Evolutionary conservation across 805 yeast genomes (phyloP), one percentile per base, ranked within the genome.

Genomic region (Sporopachydermia quercuum): DNA sequence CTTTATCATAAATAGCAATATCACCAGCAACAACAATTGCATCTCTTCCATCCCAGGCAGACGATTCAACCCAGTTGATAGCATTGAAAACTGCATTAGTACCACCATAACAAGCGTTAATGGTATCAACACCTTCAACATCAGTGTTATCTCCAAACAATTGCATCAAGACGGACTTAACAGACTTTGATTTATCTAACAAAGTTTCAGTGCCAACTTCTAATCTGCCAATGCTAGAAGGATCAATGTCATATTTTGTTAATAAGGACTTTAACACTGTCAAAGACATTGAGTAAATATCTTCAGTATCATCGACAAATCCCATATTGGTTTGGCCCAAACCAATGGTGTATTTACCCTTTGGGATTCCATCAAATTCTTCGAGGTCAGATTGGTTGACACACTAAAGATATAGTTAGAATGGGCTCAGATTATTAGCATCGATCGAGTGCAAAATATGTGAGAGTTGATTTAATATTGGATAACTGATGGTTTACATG

Each of bases 101-200:
- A 61, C 97, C 98, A 61, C 98, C 98, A 62, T 91, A 91, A 68
- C 98, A 91, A 19, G 98, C 98, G 62, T 91, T 91, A 53, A 86
- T 60, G 48, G 94, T 86, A 63, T 91, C 98, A 46, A 91, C 68
- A 63, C 98, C 98, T 66, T 91, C 98, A 51, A 89, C 69, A 56
- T 91, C 97, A 52, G 70, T 62, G 70, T 91, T 91, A 40, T 74
- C 89, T 43, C 80, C 85, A 50, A 91, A 78, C 49, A 91, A 74
- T 65, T 87, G 96, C 83, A 86, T 89, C 61, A 91, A 70, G 35
- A 91, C 94, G 30, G 96, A 76, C 68, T 91, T 91, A 56, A 89
- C 94, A 35, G 95, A 81, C 69, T 91, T 91, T 51, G 97, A 86
- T 66, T 91, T 91, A 65, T 91, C 98, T 51, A 91, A 70, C 53